Conservation (phyloP, 2,329 filamentous ascomycete species). For the Colletotrichum ledebouriae region DNA sequence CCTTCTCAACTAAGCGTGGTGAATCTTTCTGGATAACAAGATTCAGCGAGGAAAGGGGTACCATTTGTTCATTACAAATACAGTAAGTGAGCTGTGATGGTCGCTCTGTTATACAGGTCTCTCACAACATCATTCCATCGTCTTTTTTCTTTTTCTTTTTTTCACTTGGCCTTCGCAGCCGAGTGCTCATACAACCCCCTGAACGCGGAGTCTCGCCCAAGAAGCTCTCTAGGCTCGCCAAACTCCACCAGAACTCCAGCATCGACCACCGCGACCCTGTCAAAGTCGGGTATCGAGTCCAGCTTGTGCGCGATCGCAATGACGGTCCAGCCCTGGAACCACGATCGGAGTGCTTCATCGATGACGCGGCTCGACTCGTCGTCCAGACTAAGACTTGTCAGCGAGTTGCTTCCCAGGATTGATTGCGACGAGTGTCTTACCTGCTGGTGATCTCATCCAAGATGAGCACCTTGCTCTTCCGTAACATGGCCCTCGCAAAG, state of each 20-base stretch:
- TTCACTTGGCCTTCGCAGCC: not conserved
- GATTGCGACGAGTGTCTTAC: conserved; percentile 8
- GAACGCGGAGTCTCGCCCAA: conserved; percentile 17
- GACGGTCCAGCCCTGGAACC: no score
- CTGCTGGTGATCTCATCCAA: conserved; percentile 59
- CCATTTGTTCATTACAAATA: not conserved
- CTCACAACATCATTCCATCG: not conserved
- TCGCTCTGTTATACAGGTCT: not conserved
- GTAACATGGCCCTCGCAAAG: conserved; percentile 60
- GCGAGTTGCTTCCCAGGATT: no score
- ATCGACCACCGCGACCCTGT: no score
- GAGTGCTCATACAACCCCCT: conserved; percentile 29
- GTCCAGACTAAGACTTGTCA: no score
- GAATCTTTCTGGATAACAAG: no score
- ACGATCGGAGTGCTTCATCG: no score
- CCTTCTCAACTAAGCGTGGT: no score
- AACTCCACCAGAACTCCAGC: conserved; percentile 12
- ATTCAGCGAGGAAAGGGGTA: not conserved
- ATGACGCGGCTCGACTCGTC: no score
- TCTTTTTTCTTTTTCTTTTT: no score
- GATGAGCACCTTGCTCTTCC: conserved; percentile 55
- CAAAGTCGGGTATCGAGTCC: no score
- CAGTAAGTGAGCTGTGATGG: conserved; percentile 1
- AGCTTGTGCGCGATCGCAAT: no score
- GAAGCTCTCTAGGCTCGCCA: conserved; percentile 13